Evolutionary conservation across 192 early-diverging fungal genomes (phyloP).

Genomic region (Cetraspora pellucida): DNA sequence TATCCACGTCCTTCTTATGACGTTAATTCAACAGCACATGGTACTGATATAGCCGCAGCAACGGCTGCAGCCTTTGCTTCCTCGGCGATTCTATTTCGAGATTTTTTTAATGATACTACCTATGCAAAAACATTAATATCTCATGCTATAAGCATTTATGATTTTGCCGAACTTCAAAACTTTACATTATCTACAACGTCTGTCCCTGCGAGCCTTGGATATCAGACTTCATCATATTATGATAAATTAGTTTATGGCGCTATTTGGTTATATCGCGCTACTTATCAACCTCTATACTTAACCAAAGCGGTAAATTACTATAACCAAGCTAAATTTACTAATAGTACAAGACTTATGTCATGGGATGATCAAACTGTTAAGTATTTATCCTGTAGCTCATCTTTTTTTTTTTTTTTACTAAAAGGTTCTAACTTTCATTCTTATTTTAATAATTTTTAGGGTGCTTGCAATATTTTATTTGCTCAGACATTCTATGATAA

Average conservation of each 20-base stretch:
- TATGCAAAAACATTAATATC: slow-evolving; percentile 48
- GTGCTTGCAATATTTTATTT: slow-evolving; percentile 45
- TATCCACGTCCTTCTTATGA: slow-evolving; percentile 51
- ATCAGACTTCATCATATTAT: slow-evolving; percentile 17
- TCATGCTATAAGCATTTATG: slow-evolving; percentile 48
- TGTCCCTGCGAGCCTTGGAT: too few species aligned
- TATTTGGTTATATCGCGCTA: slow-evolving; percentile 59
- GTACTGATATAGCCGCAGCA: slow-evolving; percentile 57
- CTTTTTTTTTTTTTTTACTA: too few species aligned
- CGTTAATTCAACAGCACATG: slow-evolving; percentile 46
- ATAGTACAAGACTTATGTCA: slow-evolving; percentile 39
- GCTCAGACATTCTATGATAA: slow-evolving; percentile 35
- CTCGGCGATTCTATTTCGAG: slow-evolving; percentile 53
- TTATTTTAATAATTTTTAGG: too few species aligned
- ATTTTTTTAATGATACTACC: slow-evolving; percentile 47
- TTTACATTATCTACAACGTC: too few species aligned
- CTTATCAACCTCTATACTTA: slow-evolving; percentile 46
- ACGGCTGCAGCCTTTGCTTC: slow-evolving; percentile 59
- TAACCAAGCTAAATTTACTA: slow-evolving; percentile 34
- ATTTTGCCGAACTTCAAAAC: slow-evolving; percentile 44
- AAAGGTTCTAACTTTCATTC: too few species aligned
- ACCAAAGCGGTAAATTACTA: slow-evolving; percentile 51
- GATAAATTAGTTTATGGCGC: slow-evolving; percentile 59
- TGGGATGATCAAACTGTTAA: slow-evolving; percentile 52
- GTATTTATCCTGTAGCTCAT: too few species aligned